Evolutionary conservation across 2,329 filamentous ascomycete genomes (phyloP).

Genomic region (Fusarium euwallaceae): DNA sequence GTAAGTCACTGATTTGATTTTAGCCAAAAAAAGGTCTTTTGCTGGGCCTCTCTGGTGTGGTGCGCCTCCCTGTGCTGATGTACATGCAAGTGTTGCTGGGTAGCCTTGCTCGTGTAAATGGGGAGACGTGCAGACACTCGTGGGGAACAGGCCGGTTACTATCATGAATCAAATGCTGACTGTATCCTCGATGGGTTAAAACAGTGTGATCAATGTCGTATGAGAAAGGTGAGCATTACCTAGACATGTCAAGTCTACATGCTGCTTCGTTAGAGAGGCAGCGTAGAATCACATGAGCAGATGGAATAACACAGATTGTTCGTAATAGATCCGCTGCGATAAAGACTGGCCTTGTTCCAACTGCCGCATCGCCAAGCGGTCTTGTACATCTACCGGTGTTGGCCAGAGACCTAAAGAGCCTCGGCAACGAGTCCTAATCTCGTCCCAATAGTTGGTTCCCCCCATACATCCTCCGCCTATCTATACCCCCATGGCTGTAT

Average conservation of each 20-base stretch:
- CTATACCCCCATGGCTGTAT: background rate
- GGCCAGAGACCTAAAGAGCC: constrained; percentile 68
- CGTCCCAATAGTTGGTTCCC: constrained; percentile 68
- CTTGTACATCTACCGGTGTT: constrained; percentile 67
- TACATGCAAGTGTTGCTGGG: background rate
- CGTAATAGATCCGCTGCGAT: constrained; percentile 67
- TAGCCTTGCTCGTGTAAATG: background rate
- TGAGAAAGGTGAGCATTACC: constrained; percentile 54
- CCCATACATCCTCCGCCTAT: background rate
- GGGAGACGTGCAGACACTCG: background rate
- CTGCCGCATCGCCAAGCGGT: constrained; percentile 65
- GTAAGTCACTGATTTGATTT: constrained; percentile 48
- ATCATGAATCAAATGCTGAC: constrained; percentile 13
- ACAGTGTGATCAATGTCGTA: constrained; percentile 62
- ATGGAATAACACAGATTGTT: constrained; percentile 35
- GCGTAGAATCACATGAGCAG: background rate
- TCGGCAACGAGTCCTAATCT: constrained; percentile 69
- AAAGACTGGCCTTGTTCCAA: constrained; percentile 71
- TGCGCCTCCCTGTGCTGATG: background rate
- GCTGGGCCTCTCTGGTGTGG: background rate
- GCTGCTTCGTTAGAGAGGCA: background rate
- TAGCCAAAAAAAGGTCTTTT: constrained; percentile 10
- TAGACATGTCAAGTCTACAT: constrained; percentile 11
- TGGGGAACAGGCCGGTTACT: background rate
- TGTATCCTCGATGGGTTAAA: background rate